Evolutionary conservation across 2,329 filamentous ascomycete species (phyloP).

Genomic region (Botrytis galanthina): DNA sequence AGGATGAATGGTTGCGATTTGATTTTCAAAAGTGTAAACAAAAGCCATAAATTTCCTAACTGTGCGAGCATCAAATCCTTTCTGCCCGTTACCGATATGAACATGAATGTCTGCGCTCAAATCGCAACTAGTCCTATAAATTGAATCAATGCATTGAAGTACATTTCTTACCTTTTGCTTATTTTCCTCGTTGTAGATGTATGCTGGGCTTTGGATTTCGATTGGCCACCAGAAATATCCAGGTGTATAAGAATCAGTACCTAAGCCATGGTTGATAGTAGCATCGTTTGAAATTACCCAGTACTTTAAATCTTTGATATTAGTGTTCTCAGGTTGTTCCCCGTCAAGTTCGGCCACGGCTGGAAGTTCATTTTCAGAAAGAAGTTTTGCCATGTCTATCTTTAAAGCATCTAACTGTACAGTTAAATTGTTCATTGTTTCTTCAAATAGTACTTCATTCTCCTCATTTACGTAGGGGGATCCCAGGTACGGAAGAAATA

Average conservation of each 20-base stretch:
- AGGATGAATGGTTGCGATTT: slow-evolving; percentile 1
- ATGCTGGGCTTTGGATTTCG: slow-evolving; percentile 6
- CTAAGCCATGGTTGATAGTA: neutral
- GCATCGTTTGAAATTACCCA: neutral
- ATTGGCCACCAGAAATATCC: neutral
- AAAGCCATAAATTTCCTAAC: slow-evolving; percentile 1
- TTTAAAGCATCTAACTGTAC: neutral
- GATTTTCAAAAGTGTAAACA: slow-evolving; percentile 7
- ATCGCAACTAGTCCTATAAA: slow-evolving; percentile 2
- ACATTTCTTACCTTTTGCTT: slow-evolving; percentile 3
- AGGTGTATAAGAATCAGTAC: rapidly evolving
- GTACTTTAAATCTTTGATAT: neutral
- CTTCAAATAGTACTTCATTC: neutral
- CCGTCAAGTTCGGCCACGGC: neutral
- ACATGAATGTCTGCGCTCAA: neutral
- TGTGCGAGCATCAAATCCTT: neutral
- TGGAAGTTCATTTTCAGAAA: neutral
- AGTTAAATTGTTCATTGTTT: neutral
- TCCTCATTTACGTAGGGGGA: neutral
- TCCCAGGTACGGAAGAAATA: neutral
- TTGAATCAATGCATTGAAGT: neutral
- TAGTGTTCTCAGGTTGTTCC: neutral
- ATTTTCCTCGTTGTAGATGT: slow-evolving; percentile 1
- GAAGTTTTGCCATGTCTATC: neutral
- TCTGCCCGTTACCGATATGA: slow-evolving; percentile 4